Conservation (phyloP, 2,329 filamentous ascomycete genomes). For the Apiospora saccharicola region DNA sequence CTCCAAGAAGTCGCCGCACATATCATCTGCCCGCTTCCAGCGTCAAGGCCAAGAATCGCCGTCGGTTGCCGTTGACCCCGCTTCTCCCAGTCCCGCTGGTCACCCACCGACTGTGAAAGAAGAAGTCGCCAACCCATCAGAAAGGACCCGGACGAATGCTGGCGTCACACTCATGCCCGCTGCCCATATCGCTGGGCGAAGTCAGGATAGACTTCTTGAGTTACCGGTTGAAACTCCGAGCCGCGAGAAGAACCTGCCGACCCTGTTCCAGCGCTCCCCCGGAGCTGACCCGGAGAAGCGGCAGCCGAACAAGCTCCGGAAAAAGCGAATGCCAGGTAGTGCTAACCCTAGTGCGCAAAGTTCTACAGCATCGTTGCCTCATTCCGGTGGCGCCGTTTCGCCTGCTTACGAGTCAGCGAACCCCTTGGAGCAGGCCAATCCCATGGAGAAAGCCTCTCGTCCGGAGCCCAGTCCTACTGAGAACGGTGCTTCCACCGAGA, state of each 20-base stretch:
- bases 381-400: conserved; percentile 53
- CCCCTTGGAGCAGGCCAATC: conserved; percentile 49
- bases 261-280: conserved; percentile 75
- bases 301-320: conserved; percentile 89
- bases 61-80: conserved; percentile 42
- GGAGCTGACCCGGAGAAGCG: conserved; percentile 69
- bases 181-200: conserved; percentile 49
- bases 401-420: conserved; percentile 55
- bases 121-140: conserved; percentile 41
- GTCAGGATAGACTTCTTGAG: conserved; percentile 58
- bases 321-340: conserved; percentile 80
- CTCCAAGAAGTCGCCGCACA: conserved; percentile 82
- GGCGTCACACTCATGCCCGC: conserved; percentile 39
- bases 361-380: conserved; percentile 77
- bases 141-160: conserved; percentile 35
- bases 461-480: conserved; percentile 36
- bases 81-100: conserved; percentile 58
- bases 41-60: conserved; percentile 31
- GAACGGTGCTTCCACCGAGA: conserved; percentile 34
- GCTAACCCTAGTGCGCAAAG: conserved; percentile 89
- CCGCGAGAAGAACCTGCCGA: conserved; percentile 73
- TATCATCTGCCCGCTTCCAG: conserved; percentile 73
- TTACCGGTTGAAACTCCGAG: conserved; percentile 58
- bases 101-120: conserved; percentile 44
- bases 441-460: conserved; percentile 25